Percentiles rank a stretch among this genome's conserved stretches.
phyloP scores from a whole-genome alignment of 2,329 filamentous ascomycete genomes.

The Microsporum audouinii region DNA sequence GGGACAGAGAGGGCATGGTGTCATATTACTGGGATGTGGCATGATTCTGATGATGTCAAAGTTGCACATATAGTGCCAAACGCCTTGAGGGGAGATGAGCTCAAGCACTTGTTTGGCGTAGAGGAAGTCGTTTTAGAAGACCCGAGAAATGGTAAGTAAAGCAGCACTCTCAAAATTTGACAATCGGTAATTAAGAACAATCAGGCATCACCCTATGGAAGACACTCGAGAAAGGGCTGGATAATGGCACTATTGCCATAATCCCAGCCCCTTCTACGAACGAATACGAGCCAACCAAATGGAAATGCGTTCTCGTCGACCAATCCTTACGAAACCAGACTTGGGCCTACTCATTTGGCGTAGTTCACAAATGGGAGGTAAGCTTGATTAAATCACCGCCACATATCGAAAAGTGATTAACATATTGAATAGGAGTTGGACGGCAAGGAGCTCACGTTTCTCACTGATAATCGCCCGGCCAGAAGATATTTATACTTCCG shows the following conservation, averaged over 20 bases:
- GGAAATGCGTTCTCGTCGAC: not conserved
- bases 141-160: not conserved
- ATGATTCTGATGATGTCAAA: slow-evolving; percentile 1
- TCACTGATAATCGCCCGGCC: slow-evolving; percentile 13
- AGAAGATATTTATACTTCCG: slow-evolving; percentile 17
- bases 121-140: not conserved
- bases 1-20: not conserved
- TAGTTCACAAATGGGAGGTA: not conserved
- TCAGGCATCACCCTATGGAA: slow-evolving; percentile 9
- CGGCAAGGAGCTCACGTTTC: slow-evolving; percentile 11
- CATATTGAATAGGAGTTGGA: slow-evolving; percentile 14
- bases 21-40: slow-evolving; percentile 8
- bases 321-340: not conserved
- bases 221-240: slow-evolving; percentile 7
- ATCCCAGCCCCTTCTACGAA: slow-evolving; percentile 8
- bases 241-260: slow-evolving; percentile 14
- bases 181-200: not conserved
- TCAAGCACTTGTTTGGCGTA: not conserved
- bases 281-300: not conserved
- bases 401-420: not conserved
- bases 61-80: slow-evolving; percentile 15
- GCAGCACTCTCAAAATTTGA: not conserved
- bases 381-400: not conserved
- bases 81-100: slow-evolving; percentile 1
- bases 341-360: not conserved